phyloP scores from a whole-genome alignment of 2,329 filamentous ascomycete genomes.

The Phaeosphaeria sp. region DNA sequence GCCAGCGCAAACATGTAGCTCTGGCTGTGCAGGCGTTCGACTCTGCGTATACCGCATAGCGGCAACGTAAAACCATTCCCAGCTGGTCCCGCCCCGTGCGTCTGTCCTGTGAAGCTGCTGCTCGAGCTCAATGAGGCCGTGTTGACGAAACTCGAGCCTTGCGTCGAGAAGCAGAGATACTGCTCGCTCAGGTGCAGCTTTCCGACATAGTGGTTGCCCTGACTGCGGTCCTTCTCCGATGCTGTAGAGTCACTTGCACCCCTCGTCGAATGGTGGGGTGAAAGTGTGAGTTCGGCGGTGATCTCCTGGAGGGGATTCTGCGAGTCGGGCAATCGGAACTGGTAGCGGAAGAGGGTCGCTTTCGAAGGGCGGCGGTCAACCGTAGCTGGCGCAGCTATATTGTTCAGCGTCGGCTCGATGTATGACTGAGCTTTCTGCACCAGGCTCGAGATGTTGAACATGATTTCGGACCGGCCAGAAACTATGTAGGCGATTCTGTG shows the following conservation, averaged over 20 bases:
- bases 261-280: slow-evolving; percentile 67
- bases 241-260: slow-evolving; percentile 39
- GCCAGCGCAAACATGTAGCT: slow-evolving; percentile 91
- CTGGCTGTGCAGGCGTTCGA: slow-evolving; percentile 91
- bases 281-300: slow-evolving; percentile 88
- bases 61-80: slow-evolving; percentile 97
- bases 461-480: slow-evolving; percentile 32
- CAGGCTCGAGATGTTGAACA: slow-evolving; percentile 72
- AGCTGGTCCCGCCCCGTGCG: slow-evolving; percentile 87
- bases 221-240: slow-evolving; percentile 67
- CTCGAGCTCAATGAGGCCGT: slow-evolving; percentile 81
- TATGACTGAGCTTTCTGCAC: slow-evolving; percentile 95
- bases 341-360: slow-evolving; percentile 88
- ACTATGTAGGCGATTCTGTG: slow-evolving; percentile 15
- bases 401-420: slow-evolving; percentile 84
- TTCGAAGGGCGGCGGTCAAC: slow-evolving; percentile 87
- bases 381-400: slow-evolving; percentile 63
- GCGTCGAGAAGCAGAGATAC: slow-evolving; percentile 96
- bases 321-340: slow-evolving; percentile 91
- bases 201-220: slow-evolving; percentile 87
- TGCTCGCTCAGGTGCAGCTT: slow-evolving; percentile 93
- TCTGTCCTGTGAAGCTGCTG: slow-evolving; percentile 87
- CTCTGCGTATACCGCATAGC: slow-evolving; percentile 86
- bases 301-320: slow-evolving; percentile 97
- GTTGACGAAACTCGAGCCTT: slow-evolving; percentile 83